phyloP scores from a whole-genome alignment of 1,139 yeast genomes.

The Hyphopichia pseudoburtonii region DNA sequence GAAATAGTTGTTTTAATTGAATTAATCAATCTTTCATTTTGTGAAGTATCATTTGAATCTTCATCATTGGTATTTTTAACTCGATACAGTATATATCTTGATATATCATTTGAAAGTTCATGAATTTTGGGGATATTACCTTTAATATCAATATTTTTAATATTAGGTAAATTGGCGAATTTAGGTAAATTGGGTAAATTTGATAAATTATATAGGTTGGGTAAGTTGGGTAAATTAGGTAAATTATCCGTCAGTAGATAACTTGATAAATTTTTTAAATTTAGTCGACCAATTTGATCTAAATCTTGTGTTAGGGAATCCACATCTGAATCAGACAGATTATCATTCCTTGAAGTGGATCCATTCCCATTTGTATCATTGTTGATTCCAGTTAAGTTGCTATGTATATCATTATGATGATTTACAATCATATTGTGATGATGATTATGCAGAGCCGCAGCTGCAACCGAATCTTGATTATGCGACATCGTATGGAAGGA shows the following conservation, averaged over 20 bases:
- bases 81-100: conserved; percentile 29
- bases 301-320: conserved; percentile 42
- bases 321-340: conserved; percentile 21
- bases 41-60: neutral
- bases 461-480: too few species aligned
- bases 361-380: too few species aligned
- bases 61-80: conserved; percentile 11
- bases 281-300: conserved; percentile 46
- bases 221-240: conserved; percentile 18
- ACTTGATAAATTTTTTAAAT: conserved; percentile 20
- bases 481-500: too few species aligned
- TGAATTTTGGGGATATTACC: conserved; percentile 13
- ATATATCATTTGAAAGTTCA: conserved; percentile 30
- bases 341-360: neutral
- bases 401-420: too few species aligned
- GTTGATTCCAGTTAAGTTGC: too few species aligned
- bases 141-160: conserved; percentile 21
- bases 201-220: conserved; percentile 17
- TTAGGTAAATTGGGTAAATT: conserved; percentile 12
- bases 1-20: conserved; percentile 40
- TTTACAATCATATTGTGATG: too few species aligned
- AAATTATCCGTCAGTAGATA: conserved; percentile 12
- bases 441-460: too few species aligned
- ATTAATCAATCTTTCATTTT: conserved; percentile 16
- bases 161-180: conserved; percentile 20